Evolutionary conservation across 176 grass and related monocot genomes (phyloP).

Genomic region (Ensete ventricosum): DNA sequence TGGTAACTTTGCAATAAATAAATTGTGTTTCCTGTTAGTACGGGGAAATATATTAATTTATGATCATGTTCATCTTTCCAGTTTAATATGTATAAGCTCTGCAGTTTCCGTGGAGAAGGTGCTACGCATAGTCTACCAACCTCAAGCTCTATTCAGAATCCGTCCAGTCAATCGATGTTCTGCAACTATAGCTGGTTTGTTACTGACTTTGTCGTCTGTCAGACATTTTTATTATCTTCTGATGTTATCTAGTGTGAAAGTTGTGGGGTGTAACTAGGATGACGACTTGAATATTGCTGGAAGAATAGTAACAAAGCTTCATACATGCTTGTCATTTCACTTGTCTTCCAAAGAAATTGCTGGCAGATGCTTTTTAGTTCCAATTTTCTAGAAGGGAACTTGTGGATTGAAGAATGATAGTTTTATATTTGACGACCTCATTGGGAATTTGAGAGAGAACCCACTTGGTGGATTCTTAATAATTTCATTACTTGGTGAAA

Average conservation of each 20-base stretch:
- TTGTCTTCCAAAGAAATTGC: too few relatives aligned
- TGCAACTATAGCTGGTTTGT: conserved; percentile 69
- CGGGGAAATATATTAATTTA: not conserved
- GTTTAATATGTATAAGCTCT: conserved; percentile 5
- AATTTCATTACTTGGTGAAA: not conserved
- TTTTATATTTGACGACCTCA: not conserved
- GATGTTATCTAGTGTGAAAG: not conserved
- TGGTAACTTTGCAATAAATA: not conserved
- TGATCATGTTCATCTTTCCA: not conserved
- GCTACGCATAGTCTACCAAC: conserved; percentile 70
- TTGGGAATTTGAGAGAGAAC: not conserved
- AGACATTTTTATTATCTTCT: not conserved
- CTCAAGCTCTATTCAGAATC: conserved; percentile 89
- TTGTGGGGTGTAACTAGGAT: not conserved
- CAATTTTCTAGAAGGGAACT: too few relatives aligned
- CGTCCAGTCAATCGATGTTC: conserved; percentile 79
- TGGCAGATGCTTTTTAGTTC: too few relatives aligned
- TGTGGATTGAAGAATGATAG: not conserved
- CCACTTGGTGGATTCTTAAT: not conserved
- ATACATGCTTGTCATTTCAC: too few relatives aligned
- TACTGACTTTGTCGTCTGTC: conserved; percentile 10
- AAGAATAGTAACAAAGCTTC: not conserved
- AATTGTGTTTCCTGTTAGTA: not conserved
- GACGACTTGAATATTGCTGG: not conserved
- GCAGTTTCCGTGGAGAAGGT: conserved; percentile 83